Percentiles rank a stretch among this genome's conserved stretches.
Evolutionary conservation across 2,329 filamentous ascomycete species (phyloP).

Genomic region (Pseudocercospora macadamiae): DNA sequence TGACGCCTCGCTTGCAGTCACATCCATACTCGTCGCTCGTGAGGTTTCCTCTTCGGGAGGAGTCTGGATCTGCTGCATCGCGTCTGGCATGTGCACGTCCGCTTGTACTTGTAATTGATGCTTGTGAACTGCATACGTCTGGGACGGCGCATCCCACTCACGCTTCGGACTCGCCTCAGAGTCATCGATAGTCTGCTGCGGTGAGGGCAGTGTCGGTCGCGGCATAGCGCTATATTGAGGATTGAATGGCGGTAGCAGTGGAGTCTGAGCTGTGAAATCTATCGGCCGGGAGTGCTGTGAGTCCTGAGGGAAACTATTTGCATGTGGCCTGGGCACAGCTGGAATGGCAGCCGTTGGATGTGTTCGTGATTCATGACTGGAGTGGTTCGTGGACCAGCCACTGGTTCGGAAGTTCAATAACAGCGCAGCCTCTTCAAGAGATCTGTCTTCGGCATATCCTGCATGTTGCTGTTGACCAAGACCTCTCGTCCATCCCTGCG

Average conservation of each 20-base stretch:
- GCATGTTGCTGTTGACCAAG: constrained; percentile 17
- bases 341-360: constrained; percentile 2
- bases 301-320: constrained; percentile 38
- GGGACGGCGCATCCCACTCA: constrained; percentile 5
- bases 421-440: constrained; percentile 51
- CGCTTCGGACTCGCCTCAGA: constrained; percentile 16
- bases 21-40: constrained; percentile 31
- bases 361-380: not conserved
- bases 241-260: constrained; percentile 35
- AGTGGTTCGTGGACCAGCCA: constrained; percentile 28
- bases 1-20: constrained; percentile 27
- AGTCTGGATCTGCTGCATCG: constrained; percentile 43
- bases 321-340: constrained; percentile 31
- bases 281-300: constrained; percentile 27
- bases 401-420: constrained; percentile 47
- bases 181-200: constrained; percentile 28
- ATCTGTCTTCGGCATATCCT: constrained; percentile 35
- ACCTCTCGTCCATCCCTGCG: constrained; percentile 33
- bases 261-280: constrained; percentile 22
- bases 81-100: constrained; percentile 21
- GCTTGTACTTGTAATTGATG: not conserved
- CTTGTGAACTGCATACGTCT: not conserved
- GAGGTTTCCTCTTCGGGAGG: constrained; percentile 42
- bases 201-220: constrained; percentile 28
- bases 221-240: constrained; percentile 22